Evolutionary conservation across 148 eudicot genomes (phyloP).

Genomic region (Oxyria digyna): DNA sequence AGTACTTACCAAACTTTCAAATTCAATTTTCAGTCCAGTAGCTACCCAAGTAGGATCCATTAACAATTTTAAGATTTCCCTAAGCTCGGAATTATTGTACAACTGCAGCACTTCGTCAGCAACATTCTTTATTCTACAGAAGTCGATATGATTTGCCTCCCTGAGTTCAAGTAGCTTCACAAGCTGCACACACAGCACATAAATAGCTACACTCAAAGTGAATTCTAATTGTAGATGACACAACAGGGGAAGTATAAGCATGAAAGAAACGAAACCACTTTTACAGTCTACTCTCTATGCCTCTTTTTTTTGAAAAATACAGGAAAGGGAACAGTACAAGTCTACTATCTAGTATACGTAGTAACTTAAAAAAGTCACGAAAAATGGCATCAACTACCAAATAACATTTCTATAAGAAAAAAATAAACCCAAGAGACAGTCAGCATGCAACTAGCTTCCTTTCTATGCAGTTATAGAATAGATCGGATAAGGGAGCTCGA

Average conservation of each 20-base stretch:
- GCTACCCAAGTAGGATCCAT: slow-evolving; percentile 92
- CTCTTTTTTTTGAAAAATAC: background rate
- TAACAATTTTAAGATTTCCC: slow-evolving; percentile 51
- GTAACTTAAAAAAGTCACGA: background rate
- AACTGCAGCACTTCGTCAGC: slow-evolving; percentile 66
- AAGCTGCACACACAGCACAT: slow-evolving; percentile 45
- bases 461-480: background rate
- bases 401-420: background rate
- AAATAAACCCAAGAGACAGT: background rate
- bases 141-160: slow-evolving; percentile 96
- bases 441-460: background rate
- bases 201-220: background rate
- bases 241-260: background rate
- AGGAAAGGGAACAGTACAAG: background rate
- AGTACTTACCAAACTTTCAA: slow-evolving; percentile 66
- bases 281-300: background rate
- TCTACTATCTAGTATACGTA: background rate
- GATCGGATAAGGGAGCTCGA: background rate
- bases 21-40: slow-evolving; percentile 75
- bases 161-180: slow-evolving; percentile 94
- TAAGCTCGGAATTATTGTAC: slow-evolving; percentile 53
- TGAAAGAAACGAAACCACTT: background rate
- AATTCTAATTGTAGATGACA: background rate
- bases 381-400: background rate
- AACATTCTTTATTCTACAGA: slow-evolving; percentile 76